Evolutionary conservation across 169 alveolate genomes (phyloP).

Genomic region (Plasmodium vinckei): DNA sequence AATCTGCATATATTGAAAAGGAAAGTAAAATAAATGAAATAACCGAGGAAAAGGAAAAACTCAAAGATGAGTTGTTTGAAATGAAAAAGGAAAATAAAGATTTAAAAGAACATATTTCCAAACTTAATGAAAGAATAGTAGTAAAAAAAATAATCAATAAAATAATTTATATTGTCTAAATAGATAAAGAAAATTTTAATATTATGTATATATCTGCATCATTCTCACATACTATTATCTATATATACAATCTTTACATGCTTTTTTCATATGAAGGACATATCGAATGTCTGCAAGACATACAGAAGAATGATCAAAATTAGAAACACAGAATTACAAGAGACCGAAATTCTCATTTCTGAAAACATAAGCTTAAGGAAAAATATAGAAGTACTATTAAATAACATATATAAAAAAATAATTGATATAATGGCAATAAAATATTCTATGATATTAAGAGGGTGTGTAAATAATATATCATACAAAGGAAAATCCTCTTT

Average conservation of each 20-base stretch:
- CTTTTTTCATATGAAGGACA: constrained; percentile 23
- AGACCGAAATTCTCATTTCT: constrained; percentile 22
- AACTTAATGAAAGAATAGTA: constrained; percentile 62
- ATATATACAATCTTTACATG: neutral
- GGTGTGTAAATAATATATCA: no score
- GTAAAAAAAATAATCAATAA: constrained; percentile 8
- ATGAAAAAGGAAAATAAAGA: constrained; percentile 36
- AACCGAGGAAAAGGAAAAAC: constrained; percentile 42
- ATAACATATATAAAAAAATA: neutral
- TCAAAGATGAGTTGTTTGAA: constrained; percentile 29
- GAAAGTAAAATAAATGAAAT: constrained; percentile 49
- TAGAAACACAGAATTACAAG: constrained; percentile 52
- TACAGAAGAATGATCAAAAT: constrained; percentile 58
- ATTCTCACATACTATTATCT: no score
- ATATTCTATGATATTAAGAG: neutral
- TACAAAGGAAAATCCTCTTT: neutral
- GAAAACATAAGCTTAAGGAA: constrained; percentile 58
- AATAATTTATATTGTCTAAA: no score
- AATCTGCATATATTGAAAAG: constrained; percentile 46
- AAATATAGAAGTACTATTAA: constrained; percentile 33
- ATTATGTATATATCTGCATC: no score
- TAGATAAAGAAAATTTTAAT: no score
- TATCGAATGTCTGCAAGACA: constrained; percentile 43
- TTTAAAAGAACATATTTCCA: constrained; percentile 46
- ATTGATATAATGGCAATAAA: neutral